A percentile compares a stretch with the other conserved stretches of the same genome.
Evolutionary conservation across 106 monocot species (phyloP).

Genomic region (Dendrobium huoshanense): DNA sequence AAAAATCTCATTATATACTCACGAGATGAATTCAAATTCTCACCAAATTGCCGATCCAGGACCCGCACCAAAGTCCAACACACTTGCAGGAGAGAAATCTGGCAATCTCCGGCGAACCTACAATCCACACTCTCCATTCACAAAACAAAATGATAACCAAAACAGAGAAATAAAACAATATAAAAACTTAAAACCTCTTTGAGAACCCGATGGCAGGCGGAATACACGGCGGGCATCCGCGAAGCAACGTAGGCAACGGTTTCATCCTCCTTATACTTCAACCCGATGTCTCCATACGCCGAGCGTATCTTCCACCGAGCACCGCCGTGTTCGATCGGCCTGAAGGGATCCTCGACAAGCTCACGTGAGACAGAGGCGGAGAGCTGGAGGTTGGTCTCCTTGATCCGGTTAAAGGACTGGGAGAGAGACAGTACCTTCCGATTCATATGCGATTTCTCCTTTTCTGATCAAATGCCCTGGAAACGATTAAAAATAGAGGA

Average conservation of each 20-base stretch:
- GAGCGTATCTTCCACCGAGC: slow-evolving; percentile 87
- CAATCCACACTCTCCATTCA: not conserved
- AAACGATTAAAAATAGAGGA: not conserved
- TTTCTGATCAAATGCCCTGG: slow-evolving; percentile 25
- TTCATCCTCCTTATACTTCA: slow-evolving; percentile 77
- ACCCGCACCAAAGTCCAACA: slow-evolving; percentile 95
- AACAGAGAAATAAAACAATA: not conserved
- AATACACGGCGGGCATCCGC: slow-evolving; percentile 95
- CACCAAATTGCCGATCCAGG: slow-evolving; percentile 92
- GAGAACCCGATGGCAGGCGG: slow-evolving; percentile 85
- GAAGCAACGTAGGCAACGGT: slow-evolving; percentile 90
- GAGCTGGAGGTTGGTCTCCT: slow-evolving; percentile 58
- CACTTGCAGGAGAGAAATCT: slow-evolving; percentile 57
- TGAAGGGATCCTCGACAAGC: slow-evolving; percentile 65
- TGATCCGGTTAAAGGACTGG: slow-evolving; percentile 53
- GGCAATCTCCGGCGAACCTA: slow-evolving; percentile 77
- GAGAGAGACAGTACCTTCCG: slow-evolving; percentile 73
- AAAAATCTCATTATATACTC: not conserved
- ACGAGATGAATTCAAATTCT: slow-evolving; percentile 1
- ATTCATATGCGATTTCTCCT: slow-evolving; percentile 56
- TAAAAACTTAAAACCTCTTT: slow-evolving; percentile 46
- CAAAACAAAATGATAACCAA: not conserved
- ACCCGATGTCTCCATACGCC: slow-evolving; percentile 85
- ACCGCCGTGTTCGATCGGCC: slow-evolving; percentile 26
- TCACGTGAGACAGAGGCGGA: slow-evolving; percentile 35